phyloP scores from a whole-genome alignment of 2,329 filamentous ascomycete genomes.

The Botrytis cinerea region DNA sequence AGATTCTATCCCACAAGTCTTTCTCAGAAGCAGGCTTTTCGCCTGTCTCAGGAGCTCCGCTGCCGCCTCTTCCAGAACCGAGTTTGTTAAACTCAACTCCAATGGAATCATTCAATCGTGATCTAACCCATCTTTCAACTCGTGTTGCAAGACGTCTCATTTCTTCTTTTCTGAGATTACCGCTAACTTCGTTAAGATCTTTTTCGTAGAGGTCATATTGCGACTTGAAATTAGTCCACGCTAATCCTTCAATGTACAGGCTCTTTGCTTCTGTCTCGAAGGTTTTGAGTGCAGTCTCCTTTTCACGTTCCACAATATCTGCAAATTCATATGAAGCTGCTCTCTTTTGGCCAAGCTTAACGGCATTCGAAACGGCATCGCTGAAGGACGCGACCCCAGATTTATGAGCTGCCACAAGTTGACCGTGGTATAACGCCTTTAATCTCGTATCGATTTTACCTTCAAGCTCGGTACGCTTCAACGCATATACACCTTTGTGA shows the following conservation, averaged over 20 bases:
- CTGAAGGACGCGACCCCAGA: constrained; percentile 80
- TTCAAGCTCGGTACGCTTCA: constrained; percentile 83
- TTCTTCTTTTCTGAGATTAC: constrained; percentile 85
- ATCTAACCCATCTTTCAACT: constrained; percentile 91
- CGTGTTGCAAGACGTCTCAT: constrained; percentile 90
- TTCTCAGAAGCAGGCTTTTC: constrained; percentile 75
- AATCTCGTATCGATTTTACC: constrained; percentile 84
- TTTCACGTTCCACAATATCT: constrained; percentile 84
- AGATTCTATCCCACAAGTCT: constrained; percentile 94
- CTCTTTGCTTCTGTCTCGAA: constrained; percentile 77
- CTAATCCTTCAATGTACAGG: constrained; percentile 73
- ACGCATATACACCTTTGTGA: constrained; percentile 90
- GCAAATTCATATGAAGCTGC: constrained; percentile 92
- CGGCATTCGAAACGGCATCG: constrained; percentile 80
- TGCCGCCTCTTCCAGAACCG: constrained; percentile 81
- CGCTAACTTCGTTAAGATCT: constrained; percentile 86
- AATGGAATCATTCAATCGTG: constrained; percentile 81
- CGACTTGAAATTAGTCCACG: constrained; percentile 85
- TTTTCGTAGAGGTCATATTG: constrained; percentile 81
- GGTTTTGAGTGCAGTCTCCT: constrained; percentile 69
- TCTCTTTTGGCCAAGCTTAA: constrained; percentile 91
- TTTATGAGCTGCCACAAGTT: constrained; percentile 87
- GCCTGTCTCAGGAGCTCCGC: constrained; percentile 75
- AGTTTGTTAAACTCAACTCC: constrained; percentile 96
- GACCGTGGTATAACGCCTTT: constrained; percentile 85